Conservation (phyloP, 495 filamentous ascomycete genomes). For the Tuber calosporum region DNA sequence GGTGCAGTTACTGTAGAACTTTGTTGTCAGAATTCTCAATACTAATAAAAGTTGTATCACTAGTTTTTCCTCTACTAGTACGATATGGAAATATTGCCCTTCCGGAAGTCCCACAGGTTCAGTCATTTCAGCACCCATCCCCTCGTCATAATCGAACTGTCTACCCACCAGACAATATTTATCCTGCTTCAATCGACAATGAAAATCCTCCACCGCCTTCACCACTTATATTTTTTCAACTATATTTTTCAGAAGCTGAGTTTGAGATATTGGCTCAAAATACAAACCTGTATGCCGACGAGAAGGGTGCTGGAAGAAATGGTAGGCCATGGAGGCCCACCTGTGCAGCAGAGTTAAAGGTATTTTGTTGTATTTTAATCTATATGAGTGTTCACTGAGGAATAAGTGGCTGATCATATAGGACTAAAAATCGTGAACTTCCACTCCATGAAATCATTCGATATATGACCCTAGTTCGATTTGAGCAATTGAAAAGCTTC, state of each 20-base stretch:
- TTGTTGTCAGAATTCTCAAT: too few relatives aligned
- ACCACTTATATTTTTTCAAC: background rate
- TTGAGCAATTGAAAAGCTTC: background rate
- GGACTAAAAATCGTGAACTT: conserved; percentile 1
- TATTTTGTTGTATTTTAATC: background rate
- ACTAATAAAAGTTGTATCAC: too few relatives aligned
- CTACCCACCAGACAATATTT: background rate
- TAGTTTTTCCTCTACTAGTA: background rate
- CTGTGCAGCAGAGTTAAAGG: too few relatives aligned
- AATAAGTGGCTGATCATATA: background rate
- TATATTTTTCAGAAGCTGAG: background rate
- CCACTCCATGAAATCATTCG: background rate
- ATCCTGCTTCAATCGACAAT: background rate
- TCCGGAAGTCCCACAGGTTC: background rate
- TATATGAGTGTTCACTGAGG: background rate
- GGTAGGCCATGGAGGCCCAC: background rate
- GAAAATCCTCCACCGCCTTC: background rate
- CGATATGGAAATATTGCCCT: background rate
- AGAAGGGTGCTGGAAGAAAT: background rate
- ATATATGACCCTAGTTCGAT: background rate
- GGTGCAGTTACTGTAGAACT: background rate
- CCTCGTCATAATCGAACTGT: background rate
- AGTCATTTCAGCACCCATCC: background rate
- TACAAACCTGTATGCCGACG: background rate
- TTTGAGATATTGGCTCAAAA: background rate